Base-by-base conservation (phyloP, 2,329 filamentous ascomycete species). In the Ampelomyces quisqualis region DNA sequence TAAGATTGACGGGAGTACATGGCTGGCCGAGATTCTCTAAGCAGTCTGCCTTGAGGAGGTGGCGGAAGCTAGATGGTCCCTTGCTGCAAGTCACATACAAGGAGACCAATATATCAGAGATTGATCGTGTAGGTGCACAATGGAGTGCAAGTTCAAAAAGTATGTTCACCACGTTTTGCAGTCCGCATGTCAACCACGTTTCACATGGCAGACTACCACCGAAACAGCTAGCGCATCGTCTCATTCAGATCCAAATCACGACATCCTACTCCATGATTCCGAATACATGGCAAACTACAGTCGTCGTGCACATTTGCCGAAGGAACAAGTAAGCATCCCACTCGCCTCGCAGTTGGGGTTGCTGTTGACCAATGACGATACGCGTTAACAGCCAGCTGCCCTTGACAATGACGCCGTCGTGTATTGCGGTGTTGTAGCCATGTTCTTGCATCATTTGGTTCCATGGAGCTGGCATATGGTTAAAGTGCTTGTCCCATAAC, bases 261-360 rank as follows among this genome's bases (percentile, higher is more conserved):
- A 64, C 60, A 67, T 67, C 45, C n/a, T 29, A 57, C 49, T 53
- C 58, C 53, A 48, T 45, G 45, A 66, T 65, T 51, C 51, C 62
- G 60, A 56, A 44, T 55, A 38, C 47, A 17, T 36, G 22, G 33
- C 31, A 15, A 40, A 26, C 37, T n/a, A n/a, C n/a, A n/a, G n/a
- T n/a, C n/a, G n/a, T n/a, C 13, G 21, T 33, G 28, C 43, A 38
- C 46, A 26, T 28, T 36, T 40, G 43, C 45, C 32, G 35, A 43
- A 20, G 9, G 41, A 17, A 37, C 30, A 21, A 20, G 40, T 39
- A 43, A 46, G 34, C 37, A 43, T 45, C 18, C 26, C 42, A 23
- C 42, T 38, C 34, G 35, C 41, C 33, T 46, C 41, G 40, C 41
- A 40, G 13, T 30, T 36, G 36, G 34, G 37, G 47, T 34, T 9